Conservation (phyloP, 352 stramenopile genomes). For the Phytophthora pseudosyringae region DNA sequence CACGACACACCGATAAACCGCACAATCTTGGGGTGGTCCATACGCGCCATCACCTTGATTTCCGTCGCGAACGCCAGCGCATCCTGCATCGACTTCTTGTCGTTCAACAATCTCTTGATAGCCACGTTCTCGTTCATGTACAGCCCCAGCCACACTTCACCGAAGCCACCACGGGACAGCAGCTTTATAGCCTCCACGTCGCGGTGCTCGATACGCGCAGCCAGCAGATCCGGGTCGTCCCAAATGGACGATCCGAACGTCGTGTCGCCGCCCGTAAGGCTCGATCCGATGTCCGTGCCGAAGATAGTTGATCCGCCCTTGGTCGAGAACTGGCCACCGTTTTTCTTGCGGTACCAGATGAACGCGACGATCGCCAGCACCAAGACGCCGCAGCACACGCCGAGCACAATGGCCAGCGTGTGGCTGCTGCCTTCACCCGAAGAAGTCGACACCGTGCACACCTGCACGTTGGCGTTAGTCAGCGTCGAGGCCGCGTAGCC, state of each 20-base stretch:
- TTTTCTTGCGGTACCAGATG: conserved; percentile 51
- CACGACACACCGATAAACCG: conserved; percentile 74
- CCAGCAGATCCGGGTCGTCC: conserved; percentile 68
- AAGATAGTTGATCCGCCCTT: conserved; percentile 39
- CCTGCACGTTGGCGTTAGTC: conserved; percentile 29
- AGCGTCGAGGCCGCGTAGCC: conserved; percentile 30
- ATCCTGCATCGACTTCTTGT: conserved; percentile 65
- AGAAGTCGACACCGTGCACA: conserved; percentile 36
- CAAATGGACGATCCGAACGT: conserved; percentile 65
- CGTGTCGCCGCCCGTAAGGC: conserved; percentile 42
- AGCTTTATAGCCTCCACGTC: conserved; percentile 64
- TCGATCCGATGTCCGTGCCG: conserved; percentile 42
- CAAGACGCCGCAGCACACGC: conserved; percentile 46
- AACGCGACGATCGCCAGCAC: conserved; percentile 54
- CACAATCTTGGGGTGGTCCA: conserved; percentile 76
- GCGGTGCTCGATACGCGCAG: conserved; percentile 60
- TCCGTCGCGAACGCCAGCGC: conserved; percentile 64
- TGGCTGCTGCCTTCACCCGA: conserved; percentile 29
- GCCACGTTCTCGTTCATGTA: conserved; percentile 76
- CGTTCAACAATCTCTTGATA: conserved; percentile 61
- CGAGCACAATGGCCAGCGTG: conserved; percentile 51
- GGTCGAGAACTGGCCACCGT: conserved; percentile 32
- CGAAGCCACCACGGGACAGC: conserved; percentile 68
- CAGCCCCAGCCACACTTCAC: conserved; percentile 71
- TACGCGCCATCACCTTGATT: conserved; percentile 60